Conservation (phyloP, 2,329 filamentous ascomycete genomes). For the Pseudogymnoascus sp. region DNA sequence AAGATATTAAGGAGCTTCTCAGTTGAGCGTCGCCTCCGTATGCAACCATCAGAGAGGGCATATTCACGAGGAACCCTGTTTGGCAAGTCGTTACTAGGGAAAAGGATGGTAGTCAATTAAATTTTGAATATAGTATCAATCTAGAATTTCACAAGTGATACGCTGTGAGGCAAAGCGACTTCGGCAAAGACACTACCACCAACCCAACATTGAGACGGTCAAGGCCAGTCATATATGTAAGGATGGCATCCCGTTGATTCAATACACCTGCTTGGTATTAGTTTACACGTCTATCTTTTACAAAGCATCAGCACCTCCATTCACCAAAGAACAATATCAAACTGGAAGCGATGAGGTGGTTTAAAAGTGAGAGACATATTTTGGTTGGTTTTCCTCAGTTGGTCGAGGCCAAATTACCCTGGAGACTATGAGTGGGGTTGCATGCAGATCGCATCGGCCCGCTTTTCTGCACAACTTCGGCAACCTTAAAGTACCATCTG, state of each 20-base stretch:
- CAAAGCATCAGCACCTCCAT: not conserved
- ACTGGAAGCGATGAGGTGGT: not conserved
- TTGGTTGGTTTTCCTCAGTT: not conserved
- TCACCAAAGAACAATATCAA: not conserved
- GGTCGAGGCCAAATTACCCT: not conserved
- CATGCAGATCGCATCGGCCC: not conserved
- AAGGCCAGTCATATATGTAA: no score
- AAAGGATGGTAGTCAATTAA: not conserved
- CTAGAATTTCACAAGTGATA: not conserved
- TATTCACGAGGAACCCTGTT: not conserved
- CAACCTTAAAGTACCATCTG: not conserved
- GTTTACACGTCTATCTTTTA: not conserved
- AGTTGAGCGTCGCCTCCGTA: slow-evolving; percentile 36
- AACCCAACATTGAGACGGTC: not conserved
- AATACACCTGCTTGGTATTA: not conserved
- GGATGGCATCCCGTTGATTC: no score
- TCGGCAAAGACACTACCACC: not conserved
- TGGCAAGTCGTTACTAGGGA: not conserved
- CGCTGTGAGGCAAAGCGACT: not conserved
- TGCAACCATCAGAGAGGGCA: not conserved
- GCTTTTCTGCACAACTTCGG: not conserved
- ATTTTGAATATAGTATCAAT: not conserved
- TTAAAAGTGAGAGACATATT: not conserved
- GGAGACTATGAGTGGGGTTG: not conserved
- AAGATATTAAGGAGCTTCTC: slow-evolving; percentile 87